These are phyloP conservation scores for Acer campestre DNA, from an alignment of 345 rosid species.

Conservation along the genomic window DNA sequence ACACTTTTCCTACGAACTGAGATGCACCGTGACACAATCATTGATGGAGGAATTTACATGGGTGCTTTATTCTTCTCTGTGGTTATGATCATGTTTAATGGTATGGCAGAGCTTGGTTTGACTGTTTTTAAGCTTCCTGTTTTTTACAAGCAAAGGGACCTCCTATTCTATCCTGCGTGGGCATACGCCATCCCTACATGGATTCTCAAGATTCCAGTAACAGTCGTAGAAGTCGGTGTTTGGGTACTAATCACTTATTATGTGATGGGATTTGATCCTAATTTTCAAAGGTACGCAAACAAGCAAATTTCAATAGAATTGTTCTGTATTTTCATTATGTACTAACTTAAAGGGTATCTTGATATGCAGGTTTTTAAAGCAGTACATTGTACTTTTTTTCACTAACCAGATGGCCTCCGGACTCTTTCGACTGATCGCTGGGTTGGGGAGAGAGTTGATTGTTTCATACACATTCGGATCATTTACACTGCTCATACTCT, in stretches of 20 bases:
- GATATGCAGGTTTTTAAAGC: conserved; percentile 61
- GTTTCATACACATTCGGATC: conserved; percentile 67
- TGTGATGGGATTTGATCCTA: conserved; percentile 74
- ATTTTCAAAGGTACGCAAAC: conserved; percentile 54
- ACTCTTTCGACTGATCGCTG: conserved; percentile 59
- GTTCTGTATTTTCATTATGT: too few species aligned
- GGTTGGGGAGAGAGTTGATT: conserved; percentile 61
- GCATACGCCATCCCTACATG: conserved; percentile 75
- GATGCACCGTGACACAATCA: conserved; percentile 44
- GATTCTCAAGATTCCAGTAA: conserved; percentile 73
- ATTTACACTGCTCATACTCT: conserved; percentile 48
- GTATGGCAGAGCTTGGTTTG: conserved; percentile 61
- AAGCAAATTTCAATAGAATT: not conserved
- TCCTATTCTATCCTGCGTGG: conserved; percentile 81
- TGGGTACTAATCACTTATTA: conserved; percentile 69
- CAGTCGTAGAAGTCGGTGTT: conserved; percentile 59
- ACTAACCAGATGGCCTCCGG: conserved; percentile 66
- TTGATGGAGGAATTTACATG: conserved; percentile 50
- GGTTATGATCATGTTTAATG: conserved; percentile 58
- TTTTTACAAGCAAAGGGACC: conserved; percentile 80
- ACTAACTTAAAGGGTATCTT: not conserved
- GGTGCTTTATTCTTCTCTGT: conserved; percentile 72
- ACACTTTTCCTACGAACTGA: conserved; percentile 65
- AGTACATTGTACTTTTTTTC: conserved; percentile 52
- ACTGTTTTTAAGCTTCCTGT: conserved; percentile 79